Percentiles rank a stretch among this genome's conserved stretches.
These are phyloP conservation scores for Colletotrichum sp. DNA, from an alignment of 2,329 filamentous ascomycete species.

Conservation along the genomic window DNA sequence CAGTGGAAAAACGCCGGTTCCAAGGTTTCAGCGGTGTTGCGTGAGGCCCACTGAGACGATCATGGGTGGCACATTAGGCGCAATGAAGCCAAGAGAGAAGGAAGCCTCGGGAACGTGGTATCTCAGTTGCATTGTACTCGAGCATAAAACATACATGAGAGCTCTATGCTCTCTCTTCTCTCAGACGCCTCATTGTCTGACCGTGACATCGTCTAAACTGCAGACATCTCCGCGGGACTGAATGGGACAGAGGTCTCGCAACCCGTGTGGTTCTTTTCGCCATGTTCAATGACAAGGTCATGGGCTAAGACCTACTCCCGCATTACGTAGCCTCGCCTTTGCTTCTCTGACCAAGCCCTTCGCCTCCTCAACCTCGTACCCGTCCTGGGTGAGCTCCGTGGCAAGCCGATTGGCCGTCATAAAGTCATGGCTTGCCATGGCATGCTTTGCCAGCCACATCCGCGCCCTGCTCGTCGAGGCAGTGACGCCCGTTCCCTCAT, in stretches of 20 bases:
- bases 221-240: not conserved
- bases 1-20: not conserved
- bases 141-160: not conserved
- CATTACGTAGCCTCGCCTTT: slow-evolving; percentile 73
- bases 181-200: no score
- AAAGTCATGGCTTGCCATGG: slow-evolving; percentile 78
- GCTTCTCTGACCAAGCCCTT: slow-evolving; percentile 92
- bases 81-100: not conserved
- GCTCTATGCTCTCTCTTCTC: not conserved
- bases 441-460: slow-evolving; percentile 89
- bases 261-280: not conserved
- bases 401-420: slow-evolving; percentile 79
- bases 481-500: slow-evolving; percentile 81
- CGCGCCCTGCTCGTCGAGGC: slow-evolving; percentile 90
- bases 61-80: not conserved
- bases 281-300: not conserved
- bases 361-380: slow-evolving; percentile 94
- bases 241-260: not conserved
- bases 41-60: not conserved
- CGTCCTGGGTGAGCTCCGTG: slow-evolving; percentile 92
- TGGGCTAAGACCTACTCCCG: slow-evolving; percentile 24
- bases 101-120: not conserved
- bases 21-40: not conserved
- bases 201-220: not conserved
- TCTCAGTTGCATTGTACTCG: not conserved